Percentiles rank a stretch among this genome's conserved stretches.
phyloP scores from a whole-genome alignment of 106 monocot genomes.

The Platanthera zijinensis region DNA sequence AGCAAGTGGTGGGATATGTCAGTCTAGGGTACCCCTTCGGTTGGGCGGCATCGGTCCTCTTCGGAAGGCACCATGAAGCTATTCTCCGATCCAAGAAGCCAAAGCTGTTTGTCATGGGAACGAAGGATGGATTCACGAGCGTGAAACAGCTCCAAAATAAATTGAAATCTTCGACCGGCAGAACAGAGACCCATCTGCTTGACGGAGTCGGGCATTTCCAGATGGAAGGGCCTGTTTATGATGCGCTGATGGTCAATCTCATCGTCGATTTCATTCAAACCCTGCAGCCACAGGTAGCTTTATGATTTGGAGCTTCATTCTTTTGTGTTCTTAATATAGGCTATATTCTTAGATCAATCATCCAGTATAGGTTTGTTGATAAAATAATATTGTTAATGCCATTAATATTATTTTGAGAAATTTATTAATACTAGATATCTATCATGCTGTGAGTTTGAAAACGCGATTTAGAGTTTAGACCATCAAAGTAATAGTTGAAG shows the following conservation, averaged over 20 bases:
- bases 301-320: too few species aligned
- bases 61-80: slow-evolving; percentile 70
- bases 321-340: too few species aligned
- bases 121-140: slow-evolving; percentile 88
- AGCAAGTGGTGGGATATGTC: slow-evolving; percentile 66
- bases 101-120: slow-evolving; percentile 89
- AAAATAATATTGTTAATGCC: too few species aligned
- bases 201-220: slow-evolving; percentile 86
- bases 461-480: too few species aligned
- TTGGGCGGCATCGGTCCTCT: slow-evolving; percentile 64
- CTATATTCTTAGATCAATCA: too few species aligned
- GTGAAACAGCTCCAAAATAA: slow-evolving; percentile 82
- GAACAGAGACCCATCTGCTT: slow-evolving; percentile 53
- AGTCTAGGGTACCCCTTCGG: slow-evolving; percentile 92
- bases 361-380: too few species aligned
- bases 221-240: slow-evolving; percentile 90
- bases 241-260: slow-evolving; percentile 55
- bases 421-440: too few species aligned
- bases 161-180: slow-evolving; percentile 62
- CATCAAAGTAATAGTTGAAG: too few species aligned
- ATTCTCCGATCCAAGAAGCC: slow-evolving; percentile 62
- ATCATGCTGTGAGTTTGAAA: too few species aligned
- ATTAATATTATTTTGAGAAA: too few species aligned
- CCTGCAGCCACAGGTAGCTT: too few species aligned
- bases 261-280: slow-evolving; percentile 36